Evolutionary conservation across 2,329 filamentous ascomycete species (phyloP).

Genomic region (Raffaelea deltoideospora): DNA sequence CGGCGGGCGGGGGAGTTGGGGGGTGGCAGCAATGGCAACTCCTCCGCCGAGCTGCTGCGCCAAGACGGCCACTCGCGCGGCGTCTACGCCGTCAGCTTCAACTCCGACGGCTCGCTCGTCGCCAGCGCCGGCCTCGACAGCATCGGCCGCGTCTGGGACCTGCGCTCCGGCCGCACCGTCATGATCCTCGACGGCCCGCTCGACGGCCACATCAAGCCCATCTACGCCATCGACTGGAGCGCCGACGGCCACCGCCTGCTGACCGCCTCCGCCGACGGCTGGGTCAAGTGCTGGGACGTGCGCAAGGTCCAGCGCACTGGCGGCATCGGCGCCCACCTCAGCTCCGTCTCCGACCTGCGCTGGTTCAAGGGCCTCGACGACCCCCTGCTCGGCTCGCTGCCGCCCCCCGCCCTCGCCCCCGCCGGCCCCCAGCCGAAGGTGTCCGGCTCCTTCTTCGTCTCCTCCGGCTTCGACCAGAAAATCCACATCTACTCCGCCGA

Average conservation of each 20-base stretch:
- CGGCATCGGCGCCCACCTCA: slow-evolving; percentile 79
- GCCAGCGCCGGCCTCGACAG: slow-evolving; percentile 90
- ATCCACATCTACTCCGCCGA: slow-evolving; percentile 94
- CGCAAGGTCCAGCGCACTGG: slow-evolving; percentile 73
- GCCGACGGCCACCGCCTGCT: slow-evolving; percentile 82
- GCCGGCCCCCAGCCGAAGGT: slow-evolving; percentile 62
- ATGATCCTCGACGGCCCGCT: slow-evolving; percentile 89
- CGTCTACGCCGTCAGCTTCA: slow-evolving; percentile 82
- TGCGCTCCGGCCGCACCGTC: slow-evolving; percentile 80
- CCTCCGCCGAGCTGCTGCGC: slow-evolving; percentile 38
- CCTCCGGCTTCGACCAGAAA: slow-evolving; percentile 82
- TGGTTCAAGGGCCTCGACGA: slow-evolving; percentile 88
- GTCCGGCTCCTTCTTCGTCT: slow-evolving; percentile 82
- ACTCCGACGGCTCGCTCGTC: slow-evolving; percentile 75
- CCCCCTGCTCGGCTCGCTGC: slow-evolving; percentile 43
- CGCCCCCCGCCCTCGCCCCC: slow-evolving; percentile 47
- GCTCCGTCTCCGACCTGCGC: slow-evolving; percentile 78
- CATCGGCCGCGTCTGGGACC: slow-evolving; percentile 89
- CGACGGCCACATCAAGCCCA: slow-evolving; percentile 66
- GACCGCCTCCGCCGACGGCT: slow-evolving; percentile 86
- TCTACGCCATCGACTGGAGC: slow-evolving; percentile 87
- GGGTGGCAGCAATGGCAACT: background rate
- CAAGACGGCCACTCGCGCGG: slow-evolving; percentile 93
- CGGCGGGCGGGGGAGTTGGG: slow-evolving; percentile 56
- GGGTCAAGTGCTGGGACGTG: slow-evolving; percentile 96